Percentiles rank a stretch among this genome's conserved stretches.
These are phyloP conservation scores for Primulina tabacum DNA, from an alignment of 257 asterid species.

Conservation along the genomic window DNA sequence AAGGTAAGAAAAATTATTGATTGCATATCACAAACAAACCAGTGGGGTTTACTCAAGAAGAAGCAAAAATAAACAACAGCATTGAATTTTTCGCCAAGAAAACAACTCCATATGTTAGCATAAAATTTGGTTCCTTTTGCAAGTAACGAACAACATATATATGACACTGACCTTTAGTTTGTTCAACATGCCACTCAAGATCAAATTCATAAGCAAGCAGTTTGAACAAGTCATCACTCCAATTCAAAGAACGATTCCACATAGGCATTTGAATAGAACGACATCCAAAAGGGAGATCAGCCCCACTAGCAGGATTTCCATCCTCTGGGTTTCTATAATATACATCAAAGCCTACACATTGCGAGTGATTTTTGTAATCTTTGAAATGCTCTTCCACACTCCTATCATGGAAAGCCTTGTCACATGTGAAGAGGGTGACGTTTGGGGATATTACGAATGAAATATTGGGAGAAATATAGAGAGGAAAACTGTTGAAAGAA, in stretches of 20 bases:
- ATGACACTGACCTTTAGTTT: conserved; percentile 29
- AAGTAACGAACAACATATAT: conserved; percentile 15
- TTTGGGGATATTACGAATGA: conserved; percentile 26
- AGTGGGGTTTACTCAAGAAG: neutral
- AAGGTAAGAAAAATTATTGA: neutral
- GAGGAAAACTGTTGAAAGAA: neutral
- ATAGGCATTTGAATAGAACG: conserved; percentile 23
- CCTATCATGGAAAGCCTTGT: neutral
- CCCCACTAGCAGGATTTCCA: neutral
- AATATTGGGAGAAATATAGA: conserved; percentile 7
- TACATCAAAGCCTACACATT: conserved; percentile 1
- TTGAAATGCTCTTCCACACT: neutral
- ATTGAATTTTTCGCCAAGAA: no score
- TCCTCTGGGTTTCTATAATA: conserved; percentile 6
- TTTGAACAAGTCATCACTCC: neutral
- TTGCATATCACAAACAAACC: neutral
- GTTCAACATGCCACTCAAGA: conserved; percentile 32
- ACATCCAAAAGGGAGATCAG: conserved; percentile 10
- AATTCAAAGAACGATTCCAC: neutral
- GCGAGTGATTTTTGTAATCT: neutral
- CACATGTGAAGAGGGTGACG: conserved; percentile 32
- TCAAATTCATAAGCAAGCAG: conserved; percentile 18
- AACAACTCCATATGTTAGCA: neutral
- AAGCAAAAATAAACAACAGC: neutral
- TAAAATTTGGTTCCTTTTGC: neutral